A percentile compares a stretch with the other conserved stretches of the same genome.
phyloP scores from a whole-genome alignment of 139 green algal species.

The Raphidocelis subcapitata region DNA sequence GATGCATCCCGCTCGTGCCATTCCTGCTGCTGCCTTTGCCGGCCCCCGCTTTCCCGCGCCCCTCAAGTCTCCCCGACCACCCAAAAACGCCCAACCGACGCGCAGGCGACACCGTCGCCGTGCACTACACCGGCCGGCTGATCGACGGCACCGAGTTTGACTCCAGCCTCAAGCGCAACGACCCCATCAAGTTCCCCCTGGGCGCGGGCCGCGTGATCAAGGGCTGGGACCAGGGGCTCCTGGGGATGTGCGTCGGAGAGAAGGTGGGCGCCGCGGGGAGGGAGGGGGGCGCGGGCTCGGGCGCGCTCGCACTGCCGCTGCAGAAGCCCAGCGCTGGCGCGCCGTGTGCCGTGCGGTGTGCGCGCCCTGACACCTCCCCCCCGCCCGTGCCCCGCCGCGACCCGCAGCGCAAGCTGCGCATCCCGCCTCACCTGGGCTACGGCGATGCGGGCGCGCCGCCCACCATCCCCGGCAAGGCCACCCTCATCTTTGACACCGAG shows the following conservation, averaged over 20 bases:
- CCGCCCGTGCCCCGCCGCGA: slow-evolving; percentile 30
- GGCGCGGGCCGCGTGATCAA: slow-evolving; percentile 31
- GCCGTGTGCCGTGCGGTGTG: not conserved
- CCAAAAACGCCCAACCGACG: not conserved
- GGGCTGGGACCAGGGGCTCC: slow-evolving; percentile 20
- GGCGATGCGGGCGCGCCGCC: slow-evolving; percentile 49
- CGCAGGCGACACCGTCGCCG: slow-evolving; percentile 29
- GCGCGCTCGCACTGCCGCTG: not conserved
- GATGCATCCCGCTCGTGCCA: no score
- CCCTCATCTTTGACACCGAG: slow-evolving; percentile 52
- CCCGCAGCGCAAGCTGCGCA: slow-evolving; percentile 68
- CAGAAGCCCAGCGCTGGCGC: not conserved
- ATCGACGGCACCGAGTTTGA: slow-evolving; percentile 58
- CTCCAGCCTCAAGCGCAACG: slow-evolving; percentile 22
- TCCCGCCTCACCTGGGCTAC: slow-evolving; percentile 61
- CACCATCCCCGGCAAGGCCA: slow-evolving; percentile 56
- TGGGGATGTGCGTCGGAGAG: not conserved
- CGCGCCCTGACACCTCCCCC: not conserved
- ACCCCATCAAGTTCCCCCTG: slow-evolving; percentile 33
- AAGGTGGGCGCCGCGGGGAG: not conserved
- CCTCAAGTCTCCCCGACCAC: no score
- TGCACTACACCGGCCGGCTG: slow-evolving; percentile 43
- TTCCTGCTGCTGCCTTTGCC: no score
- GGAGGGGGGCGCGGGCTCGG: no score
- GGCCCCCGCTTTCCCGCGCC: no score